phyloP scores from a whole-genome alignment of 2,329 filamentous ascomycete genomes.

The Ophiosphaerella herpotricha region DNA sequence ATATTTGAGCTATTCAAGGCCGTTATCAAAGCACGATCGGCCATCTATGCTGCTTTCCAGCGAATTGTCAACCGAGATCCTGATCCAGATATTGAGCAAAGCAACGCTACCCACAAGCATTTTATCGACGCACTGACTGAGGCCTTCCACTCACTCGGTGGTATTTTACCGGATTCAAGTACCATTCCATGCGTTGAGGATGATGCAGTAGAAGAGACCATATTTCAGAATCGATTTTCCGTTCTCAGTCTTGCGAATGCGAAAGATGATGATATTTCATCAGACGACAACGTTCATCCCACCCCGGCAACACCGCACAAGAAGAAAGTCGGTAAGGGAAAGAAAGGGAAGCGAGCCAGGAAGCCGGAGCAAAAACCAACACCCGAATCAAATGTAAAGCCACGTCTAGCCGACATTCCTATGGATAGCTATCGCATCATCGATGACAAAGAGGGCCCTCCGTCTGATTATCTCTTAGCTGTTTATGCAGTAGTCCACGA shows the following conservation, averaged over 20 bases:
- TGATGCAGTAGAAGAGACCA: conserved; percentile 12
- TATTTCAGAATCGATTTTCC: conserved; percentile 18
- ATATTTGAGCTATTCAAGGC: conserved; percentile 47
- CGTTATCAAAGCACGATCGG: conserved; percentile 44
- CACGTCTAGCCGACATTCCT: conserved; percentile 45
- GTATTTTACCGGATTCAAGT: conserved; percentile 26
- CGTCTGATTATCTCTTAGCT: conserved; percentile 53
- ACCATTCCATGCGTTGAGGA: conserved; percentile 12
- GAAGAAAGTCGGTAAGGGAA: conserved; percentile 29
- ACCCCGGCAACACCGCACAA: conserved; percentile 19
- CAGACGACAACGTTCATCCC: conserved; percentile 12
- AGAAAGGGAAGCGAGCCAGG: conserved; percentile 32
- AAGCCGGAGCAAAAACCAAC: conserved; percentile 30
- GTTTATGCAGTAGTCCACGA: conserved; percentile 47
- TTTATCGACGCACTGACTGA: conserved; percentile 51
- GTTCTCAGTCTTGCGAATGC: conserved; percentile 10
- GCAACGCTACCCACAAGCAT: conserved; percentile 48
- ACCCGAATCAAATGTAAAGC: conserved; percentile 12
- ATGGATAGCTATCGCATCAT: conserved; percentile 54
- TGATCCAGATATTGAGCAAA: conserved; percentile 46
- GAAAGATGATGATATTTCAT: conserved; percentile 7
- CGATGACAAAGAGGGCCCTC: conserved; percentile 42
- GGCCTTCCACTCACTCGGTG: conserved; percentile 46
- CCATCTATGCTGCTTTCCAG: conserved; percentile 36
- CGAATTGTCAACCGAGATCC: conserved; percentile 36